phyloP scores from a whole-genome alignment of 305 asterid genomes.

The Fraxinus sp. region DNA sequence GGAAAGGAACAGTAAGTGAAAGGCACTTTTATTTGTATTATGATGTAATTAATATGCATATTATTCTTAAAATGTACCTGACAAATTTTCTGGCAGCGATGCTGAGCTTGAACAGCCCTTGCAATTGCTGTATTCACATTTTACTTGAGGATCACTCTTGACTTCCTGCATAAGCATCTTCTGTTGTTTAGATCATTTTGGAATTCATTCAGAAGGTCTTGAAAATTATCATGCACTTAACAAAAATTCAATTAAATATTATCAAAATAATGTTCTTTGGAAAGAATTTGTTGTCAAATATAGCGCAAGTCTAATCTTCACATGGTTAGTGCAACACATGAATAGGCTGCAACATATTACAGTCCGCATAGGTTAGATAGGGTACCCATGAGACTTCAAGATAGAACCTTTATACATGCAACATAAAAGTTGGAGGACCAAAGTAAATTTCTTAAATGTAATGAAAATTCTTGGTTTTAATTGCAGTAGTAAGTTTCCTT shows the following conservation, averaged over 20 bases:
- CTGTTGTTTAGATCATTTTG: not conserved
- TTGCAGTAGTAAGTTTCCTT: not conserved
- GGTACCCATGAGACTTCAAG: not conserved
- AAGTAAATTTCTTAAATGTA: not conserved
- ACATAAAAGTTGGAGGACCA: not conserved
- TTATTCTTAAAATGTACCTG: constrained; percentile 25
- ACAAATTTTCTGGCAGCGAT: constrained; percentile 33
- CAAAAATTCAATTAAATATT: not conserved
- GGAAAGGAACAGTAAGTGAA: not conserved
- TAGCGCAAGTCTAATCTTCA: not conserved
- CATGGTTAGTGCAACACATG: not conserved
- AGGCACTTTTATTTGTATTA: not conserved
- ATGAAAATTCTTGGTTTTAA: not conserved
- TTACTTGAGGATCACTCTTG: constrained; percentile 32
- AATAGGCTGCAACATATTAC: not conserved
- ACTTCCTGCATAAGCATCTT: constrained; percentile 25
- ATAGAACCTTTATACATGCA: not conserved
- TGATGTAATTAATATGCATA: not conserved
- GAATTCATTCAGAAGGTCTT: not conserved
- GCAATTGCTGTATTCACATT: not conserved
- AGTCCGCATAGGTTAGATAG: not conserved
- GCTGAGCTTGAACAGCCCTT: constrained; percentile 21
- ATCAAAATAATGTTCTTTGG: not conserved
- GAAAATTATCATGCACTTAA: not conserved
- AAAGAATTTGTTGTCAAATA: not conserved